These are phyloP conservation scores for Gaillardinia entomophila DNA, from an alignment of 805 yeast genomes.

Conservation along the genomic window DNA sequence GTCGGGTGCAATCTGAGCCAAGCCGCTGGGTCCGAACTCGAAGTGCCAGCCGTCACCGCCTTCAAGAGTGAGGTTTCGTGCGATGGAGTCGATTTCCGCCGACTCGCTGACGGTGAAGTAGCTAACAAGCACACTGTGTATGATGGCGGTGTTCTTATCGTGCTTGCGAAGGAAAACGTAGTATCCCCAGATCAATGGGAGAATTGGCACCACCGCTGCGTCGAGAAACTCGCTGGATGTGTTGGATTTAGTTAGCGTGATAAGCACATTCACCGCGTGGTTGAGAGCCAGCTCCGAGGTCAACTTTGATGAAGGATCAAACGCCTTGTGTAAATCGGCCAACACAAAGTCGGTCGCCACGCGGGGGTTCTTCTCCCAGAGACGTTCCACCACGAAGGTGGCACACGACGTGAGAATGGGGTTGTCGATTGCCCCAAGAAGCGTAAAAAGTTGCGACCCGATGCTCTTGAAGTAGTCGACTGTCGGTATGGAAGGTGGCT, in stretches of 20 bases:
- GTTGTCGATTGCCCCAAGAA: conserved; percentile 54
- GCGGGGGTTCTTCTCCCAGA: conserved; percentile 44
- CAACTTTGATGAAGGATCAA: too few species aligned
- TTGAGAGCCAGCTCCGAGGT: conserved; percentile 48
- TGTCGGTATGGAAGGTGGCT: conserved; percentile 49
- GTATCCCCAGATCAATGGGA: conserved; percentile 41
- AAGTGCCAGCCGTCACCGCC: conserved; percentile 34
- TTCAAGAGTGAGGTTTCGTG: conserved; percentile 26
- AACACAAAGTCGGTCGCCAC: conserved; percentile 59
- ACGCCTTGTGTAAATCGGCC: too few species aligned
- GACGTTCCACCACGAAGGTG: conserved; percentile 45
- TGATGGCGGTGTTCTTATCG: conserved; percentile 27
- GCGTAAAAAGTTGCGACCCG: conserved; percentile 56
- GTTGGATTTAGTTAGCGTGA: conserved; percentile 49
- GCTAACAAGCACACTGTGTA: conserved; percentile 33
- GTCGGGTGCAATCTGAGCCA: conserved; percentile 21
- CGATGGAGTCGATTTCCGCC: conserved; percentile 21
- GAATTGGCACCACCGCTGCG: conserved; percentile 23
- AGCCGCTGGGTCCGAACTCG: conserved; percentile 34
- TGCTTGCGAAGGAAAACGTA: conserved; percentile 26
- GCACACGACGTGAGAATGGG: conserved; percentile 56
- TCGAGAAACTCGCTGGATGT: conserved; percentile 17
- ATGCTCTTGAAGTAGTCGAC: conserved; percentile 51
- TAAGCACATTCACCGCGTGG: conserved; percentile 58
- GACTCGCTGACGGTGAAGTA: conserved; percentile 19